These are phyloP conservation scores for Xylariaceae sp. DNA, from an alignment of 2,329 filamentous ascomycete genomes.

Conservation along the genomic window DNA sequence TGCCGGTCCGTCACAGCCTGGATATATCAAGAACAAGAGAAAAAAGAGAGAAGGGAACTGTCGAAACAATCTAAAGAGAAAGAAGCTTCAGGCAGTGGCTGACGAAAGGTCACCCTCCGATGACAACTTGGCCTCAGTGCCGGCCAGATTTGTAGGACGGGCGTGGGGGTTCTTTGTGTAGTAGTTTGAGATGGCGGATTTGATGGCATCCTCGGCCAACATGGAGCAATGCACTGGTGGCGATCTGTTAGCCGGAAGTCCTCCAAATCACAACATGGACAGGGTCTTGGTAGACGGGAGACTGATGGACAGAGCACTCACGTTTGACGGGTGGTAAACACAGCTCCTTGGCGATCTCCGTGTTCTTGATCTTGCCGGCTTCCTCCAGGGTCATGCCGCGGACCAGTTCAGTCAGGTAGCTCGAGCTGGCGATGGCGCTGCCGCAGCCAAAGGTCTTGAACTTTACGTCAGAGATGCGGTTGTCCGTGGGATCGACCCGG, in stretches of 20 bases:
- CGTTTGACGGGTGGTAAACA: slow-evolving; percentile 73
- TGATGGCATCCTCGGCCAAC: slow-evolving; percentile 89
- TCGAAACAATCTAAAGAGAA: too few species aligned
- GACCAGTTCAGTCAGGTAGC: slow-evolving; percentile 91
- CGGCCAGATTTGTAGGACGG: slow-evolving; percentile 67
- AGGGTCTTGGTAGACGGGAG: too few species aligned
- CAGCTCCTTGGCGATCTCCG: slow-evolving; percentile 94
- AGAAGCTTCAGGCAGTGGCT: slow-evolving; percentile 14
- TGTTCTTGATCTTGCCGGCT: slow-evolving; percentile 88
- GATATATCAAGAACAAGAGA: background rate
- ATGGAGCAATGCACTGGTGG: slow-evolving; percentile 74
- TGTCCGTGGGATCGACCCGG: slow-evolving; percentile 66
- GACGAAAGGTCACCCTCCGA: slow-evolving; percentile 40
- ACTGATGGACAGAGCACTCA: slow-evolving; percentile 38
- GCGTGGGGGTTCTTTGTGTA: slow-evolving; percentile 83
- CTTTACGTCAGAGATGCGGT: slow-evolving; percentile 73
- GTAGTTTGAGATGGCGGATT: slow-evolving; percentile 85
- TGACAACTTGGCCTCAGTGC: slow-evolving; percentile 64
- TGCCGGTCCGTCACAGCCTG: background rate
- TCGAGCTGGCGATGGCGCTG: slow-evolving; percentile 86
- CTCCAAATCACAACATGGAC: background rate
- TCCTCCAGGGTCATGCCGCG: slow-evolving; percentile 95
- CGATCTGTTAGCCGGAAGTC: slow-evolving; percentile 30
- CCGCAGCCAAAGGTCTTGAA: slow-evolving; percentile 83
- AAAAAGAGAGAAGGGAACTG: background rate